These are phyloP conservation scores for Microdochium bolleyi DNA, from an alignment of 2,329 filamentous ascomycete species.

Conservation along the genomic window DNA sequence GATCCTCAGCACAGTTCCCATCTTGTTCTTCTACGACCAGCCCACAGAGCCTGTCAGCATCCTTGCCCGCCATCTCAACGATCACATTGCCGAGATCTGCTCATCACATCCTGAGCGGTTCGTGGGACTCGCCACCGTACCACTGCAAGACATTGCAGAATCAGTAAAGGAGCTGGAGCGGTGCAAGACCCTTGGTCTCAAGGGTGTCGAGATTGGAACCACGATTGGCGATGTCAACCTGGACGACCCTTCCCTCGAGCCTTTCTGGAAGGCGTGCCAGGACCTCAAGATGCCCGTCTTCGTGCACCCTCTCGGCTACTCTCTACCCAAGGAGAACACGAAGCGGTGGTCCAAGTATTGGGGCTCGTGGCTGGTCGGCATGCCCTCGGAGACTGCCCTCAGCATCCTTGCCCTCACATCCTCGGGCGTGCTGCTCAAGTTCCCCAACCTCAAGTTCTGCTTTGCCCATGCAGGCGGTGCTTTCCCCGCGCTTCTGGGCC, in stretches of 20 bases:
- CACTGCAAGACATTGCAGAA: constrained; percentile 19
- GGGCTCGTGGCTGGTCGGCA: constrained; percentile 24
- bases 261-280: constrained; percentile 23
- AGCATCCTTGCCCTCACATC: constrained; percentile 21
- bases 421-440: constrained; percentile 18
- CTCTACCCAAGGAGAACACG: constrained; percentile 20
- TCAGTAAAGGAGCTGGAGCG: constrained; percentile 19
- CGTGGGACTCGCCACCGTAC: constrained; percentile 23
- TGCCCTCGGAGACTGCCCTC: constrained; percentile 26
- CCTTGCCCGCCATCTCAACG: constrained; percentile 22
- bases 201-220: constrained; percentile 24
- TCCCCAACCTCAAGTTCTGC: constrained; percentile 20
- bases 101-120: constrained; percentile 15
- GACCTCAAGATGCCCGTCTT: constrained; percentile 21
- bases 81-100: constrained; percentile 20
- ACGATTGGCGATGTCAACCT: constrained; percentile 20
- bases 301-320: constrained; percentile 25
- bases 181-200: constrained; percentile 13
- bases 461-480: constrained; percentile 26
- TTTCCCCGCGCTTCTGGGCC: constrained; percentile 23
- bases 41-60: constrained; percentile 14
- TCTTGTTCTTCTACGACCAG: constrained; percentile 28
- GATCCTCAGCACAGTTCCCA: constrained; percentile 25
- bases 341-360: constrained; percentile 22
- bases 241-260: constrained; percentile 17